Conservation (phyloP, 768 basidiomycete genomes). For the Panus rudis region DNA sequence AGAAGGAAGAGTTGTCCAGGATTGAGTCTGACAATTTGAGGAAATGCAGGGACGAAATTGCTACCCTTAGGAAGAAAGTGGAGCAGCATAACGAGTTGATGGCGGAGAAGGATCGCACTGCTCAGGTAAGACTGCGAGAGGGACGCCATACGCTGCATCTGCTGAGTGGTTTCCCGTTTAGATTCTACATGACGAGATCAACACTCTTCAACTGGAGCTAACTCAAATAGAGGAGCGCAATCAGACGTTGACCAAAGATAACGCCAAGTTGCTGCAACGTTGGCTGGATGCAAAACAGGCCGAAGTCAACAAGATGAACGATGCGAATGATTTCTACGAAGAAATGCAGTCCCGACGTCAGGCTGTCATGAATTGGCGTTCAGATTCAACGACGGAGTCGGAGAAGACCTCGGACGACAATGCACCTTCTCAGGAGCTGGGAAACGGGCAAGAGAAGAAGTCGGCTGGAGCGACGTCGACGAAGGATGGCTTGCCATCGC, state of each 20-base stretch:
- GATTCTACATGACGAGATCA: slow-evolving; percentile 94
- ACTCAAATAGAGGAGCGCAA: slow-evolving; percentile 86
- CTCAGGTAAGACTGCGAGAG: slow-evolving; percentile 66
- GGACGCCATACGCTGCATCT: no score
- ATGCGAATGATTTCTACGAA: slow-evolving; percentile 85
- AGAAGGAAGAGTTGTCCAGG: slow-evolving; percentile 84
- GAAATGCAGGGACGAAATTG: slow-evolving; percentile 70
- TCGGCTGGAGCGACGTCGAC: slow-evolving; percentile 37
- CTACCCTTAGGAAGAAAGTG: slow-evolving; percentile 63
- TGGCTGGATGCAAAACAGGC: slow-evolving; percentile 95
- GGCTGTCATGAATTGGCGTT: slow-evolving; percentile 49
- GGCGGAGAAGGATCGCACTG: slow-evolving; percentile 81
- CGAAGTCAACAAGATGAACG: slow-evolving; percentile 94
- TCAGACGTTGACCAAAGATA: slow-evolving; percentile 81
- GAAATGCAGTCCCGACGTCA: slow-evolving; percentile 74
- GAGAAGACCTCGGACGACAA: slow-evolving; percentile 20
- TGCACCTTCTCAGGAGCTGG: slow-evolving; percentile 51
- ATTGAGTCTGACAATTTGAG: slow-evolving; percentile 76
- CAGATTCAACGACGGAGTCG: slow-evolving; percentile 5
- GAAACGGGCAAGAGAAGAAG: slow-evolving; percentile 61
- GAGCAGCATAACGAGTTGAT: slow-evolving; percentile 80
- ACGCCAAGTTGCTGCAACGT: slow-evolving; percentile 89
- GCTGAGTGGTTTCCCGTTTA: no score
- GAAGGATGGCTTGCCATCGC: slow-evolving; percentile 75
- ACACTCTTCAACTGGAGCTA: slow-evolving; percentile 85